Conservation (phyloP, 192 early-diverging fungal genomes). For the Diversispora eburnea region DNA sequence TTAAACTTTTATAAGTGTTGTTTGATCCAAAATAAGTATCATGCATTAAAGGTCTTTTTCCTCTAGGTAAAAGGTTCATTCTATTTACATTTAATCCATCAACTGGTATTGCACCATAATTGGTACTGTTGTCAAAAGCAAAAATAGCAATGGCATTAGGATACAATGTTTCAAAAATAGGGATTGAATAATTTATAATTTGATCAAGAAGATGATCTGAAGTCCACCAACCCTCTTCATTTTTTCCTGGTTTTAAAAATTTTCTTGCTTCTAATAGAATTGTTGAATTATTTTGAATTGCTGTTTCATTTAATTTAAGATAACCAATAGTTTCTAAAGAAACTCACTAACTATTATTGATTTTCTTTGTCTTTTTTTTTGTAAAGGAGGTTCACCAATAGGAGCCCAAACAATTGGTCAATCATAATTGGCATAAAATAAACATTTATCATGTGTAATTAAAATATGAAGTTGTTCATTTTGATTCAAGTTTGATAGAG, state of each 20-base stretch:
- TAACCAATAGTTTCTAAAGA: too few species aligned
- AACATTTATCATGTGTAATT: too few species aligned
- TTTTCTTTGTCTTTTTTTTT: not conserved
- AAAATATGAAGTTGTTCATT: too few species aligned
- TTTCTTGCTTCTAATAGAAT: not conserved
- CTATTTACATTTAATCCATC: slow-evolving; percentile 25
- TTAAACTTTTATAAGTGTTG: too few species aligned
- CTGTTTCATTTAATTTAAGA: too few species aligned
- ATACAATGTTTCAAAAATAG: slow-evolving; percentile 7
- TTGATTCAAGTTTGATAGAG: not conserved
- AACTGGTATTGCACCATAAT: not conserved
- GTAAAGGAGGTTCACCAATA: not conserved
- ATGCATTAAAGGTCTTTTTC: too few species aligned
- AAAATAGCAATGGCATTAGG: too few species aligned
- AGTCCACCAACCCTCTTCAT: slow-evolving; percentile 1
- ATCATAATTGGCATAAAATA: slow-evolving; percentile 19
- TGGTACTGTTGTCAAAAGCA: too few species aligned
- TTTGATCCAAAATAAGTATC: too few species aligned
- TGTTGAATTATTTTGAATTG: too few species aligned
- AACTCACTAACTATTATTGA: too few species aligned
- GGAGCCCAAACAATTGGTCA: not conserved
- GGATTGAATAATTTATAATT: slow-evolving; percentile 10
- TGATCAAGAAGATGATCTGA: slow-evolving; percentile 6
- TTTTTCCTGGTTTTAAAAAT: slow-evolving; percentile 16
- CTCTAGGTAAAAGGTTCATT: slow-evolving; percentile 13